Evolutionary conservation across 768 basidiomycete genomes (phyloP).

Genomic region (Kwoniella dejecticola): DNA sequence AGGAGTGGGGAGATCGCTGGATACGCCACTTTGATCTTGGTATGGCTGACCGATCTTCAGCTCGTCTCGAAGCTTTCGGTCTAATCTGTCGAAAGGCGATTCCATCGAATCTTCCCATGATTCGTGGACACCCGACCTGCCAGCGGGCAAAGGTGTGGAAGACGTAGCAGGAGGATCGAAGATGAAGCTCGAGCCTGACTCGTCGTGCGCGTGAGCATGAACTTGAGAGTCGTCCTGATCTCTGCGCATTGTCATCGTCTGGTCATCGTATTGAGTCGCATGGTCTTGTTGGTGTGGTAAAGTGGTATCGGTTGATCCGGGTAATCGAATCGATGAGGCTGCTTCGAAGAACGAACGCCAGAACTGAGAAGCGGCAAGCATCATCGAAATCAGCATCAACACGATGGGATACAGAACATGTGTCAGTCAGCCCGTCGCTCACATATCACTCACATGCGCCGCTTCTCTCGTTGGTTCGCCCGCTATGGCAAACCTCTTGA

Average conservation of each 20-base stretch:
- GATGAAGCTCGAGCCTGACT: constrained; percentile 69
- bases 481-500: constrained; percentile 84
- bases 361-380: constrained; percentile 66
- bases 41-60: constrained; percentile 30
- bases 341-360: constrained; percentile 97
- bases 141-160: constrained; percentile 70
- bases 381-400: neutral
- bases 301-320: constrained; percentile 64
- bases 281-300: constrained; percentile 23
- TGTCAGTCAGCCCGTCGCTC: no score
- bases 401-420: no score
- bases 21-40: neutral
- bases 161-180: constrained; percentile 67
- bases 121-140: constrained; percentile 17
- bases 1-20: constrained; percentile 37
- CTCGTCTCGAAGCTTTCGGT: constrained; percentile 45
- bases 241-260: constrained; percentile 16
- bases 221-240: constrained; percentile 17
- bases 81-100: constrained; percentile 69
- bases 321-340: constrained; percentile 83
- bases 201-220: constrained; percentile 54
- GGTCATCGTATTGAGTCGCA: constrained; percentile 29
- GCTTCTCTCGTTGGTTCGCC: constrained; percentile 87
- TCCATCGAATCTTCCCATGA: constrained; percentile 72
- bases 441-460: constrained; percentile 79